Evolutionary conservation across 2,329 filamentous ascomycete species (phyloP).

Genomic region (Neobulgaria alba): DNA sequence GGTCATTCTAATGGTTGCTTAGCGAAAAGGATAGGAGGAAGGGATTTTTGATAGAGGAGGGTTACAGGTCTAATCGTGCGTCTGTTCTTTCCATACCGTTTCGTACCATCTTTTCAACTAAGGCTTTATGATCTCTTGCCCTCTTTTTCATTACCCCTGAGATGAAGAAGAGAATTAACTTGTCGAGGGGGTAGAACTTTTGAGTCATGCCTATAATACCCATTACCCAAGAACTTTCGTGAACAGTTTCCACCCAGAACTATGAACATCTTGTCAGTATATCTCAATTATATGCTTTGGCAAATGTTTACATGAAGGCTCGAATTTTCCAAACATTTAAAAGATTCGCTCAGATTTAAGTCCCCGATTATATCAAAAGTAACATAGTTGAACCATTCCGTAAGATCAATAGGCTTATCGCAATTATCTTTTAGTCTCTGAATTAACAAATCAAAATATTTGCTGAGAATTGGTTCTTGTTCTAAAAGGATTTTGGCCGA

Average conservation of each 20-base stretch:
- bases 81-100: constrained; percentile 8
- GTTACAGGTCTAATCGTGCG: constrained; percentile 30
- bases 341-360: no score
- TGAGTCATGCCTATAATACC: constrained; percentile 18
- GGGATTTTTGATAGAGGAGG: neutral
- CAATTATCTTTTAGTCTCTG: neutral
- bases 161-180: constrained; percentile 14
- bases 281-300: neutral
- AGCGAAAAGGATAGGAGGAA: neutral
- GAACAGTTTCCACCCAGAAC: constrained; percentile 25
- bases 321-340: no score
- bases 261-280: neutral
- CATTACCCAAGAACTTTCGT: constrained; percentile 17
- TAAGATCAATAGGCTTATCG: no score
- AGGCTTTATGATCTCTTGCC: constrained; percentile 13
- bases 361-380: no score
- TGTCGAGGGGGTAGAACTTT: constrained; percentile 9
- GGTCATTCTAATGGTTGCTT: neutral
- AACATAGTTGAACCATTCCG: no score
- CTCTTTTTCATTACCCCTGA: constrained; percentile 11
- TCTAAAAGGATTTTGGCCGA: constrained; percentile 31
- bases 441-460: neutral
- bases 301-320: constrained; percentile 9
- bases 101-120: constrained; percentile 16
- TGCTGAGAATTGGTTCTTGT: neutral